These are phyloP conservation scores for Pestalotiopsis sp. DNA, from an alignment of 2,329 filamentous ascomycete genomes.

Conservation along the genomic window DNA sequence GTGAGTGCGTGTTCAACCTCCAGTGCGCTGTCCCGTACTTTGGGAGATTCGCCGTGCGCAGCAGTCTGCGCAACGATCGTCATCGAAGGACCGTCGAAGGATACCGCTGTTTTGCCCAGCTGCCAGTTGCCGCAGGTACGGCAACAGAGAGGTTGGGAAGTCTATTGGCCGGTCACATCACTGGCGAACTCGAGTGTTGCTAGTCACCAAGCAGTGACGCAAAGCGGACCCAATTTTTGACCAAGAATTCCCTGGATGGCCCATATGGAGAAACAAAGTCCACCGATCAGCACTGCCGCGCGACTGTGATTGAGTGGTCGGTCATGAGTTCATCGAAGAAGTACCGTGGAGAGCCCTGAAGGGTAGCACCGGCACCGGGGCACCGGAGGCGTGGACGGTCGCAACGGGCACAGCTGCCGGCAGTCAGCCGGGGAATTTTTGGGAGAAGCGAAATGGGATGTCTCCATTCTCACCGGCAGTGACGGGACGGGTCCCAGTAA, in stretches of 20 bases:
- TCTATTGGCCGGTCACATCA: background rate
- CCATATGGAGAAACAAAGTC: background rate
- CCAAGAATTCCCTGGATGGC: background rate
- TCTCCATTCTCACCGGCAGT: background rate
- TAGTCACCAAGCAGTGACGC: background rate
- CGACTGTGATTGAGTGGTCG: background rate
- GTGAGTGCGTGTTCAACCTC: background rate
- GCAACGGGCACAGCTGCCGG: background rate
- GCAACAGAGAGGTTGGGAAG: background rate
- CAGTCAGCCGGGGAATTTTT: too few relatives aligned
- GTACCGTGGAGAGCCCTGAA: background rate
- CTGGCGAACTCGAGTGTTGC: background rate
- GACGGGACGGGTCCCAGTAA: background rate
- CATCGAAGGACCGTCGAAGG: background rate
- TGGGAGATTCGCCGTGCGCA: background rate
- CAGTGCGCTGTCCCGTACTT: background rate
- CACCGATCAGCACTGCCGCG: background rate
- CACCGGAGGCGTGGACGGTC: background rate
- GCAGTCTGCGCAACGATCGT: background rate
- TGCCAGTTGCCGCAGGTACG: background rate
- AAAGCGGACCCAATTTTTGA: background rate
- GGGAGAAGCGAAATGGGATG: too few relatives aligned
- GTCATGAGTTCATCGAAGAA: background rate
- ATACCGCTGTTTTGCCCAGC: background rate
- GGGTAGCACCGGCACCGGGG: background rate